Evolutionary conservation across 257 asterid species (phyloP), one percentile per base, ranked within the genome.

Genomic region (Nicotiana tabacum): DNA sequence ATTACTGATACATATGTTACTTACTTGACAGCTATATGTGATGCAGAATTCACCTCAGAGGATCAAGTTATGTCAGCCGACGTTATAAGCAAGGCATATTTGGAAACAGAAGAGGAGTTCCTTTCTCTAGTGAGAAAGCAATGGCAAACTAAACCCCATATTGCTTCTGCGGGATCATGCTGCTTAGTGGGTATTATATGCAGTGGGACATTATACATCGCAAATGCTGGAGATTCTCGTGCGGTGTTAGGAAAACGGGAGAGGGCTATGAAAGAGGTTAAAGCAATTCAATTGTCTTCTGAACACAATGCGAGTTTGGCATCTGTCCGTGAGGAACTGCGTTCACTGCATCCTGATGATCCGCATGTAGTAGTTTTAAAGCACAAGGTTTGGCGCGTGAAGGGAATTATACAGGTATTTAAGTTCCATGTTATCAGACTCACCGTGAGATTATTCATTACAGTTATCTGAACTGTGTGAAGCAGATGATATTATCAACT

Each of bases 321-420:
- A 84, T 90, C 95, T 10, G 95, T 94, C 83, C 86, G 97, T 81
- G 90, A 92, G 12, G 98, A 94, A 85, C 60, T 92, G 82, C 91
- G 58, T 46, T 83, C 88, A 5, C 83, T 92, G 88, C 98, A 94
- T 83, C 98, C 96, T 4, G 87, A 94, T 58, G 98, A 94, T 82
- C 96, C 95, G 15, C 87, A 88, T 17, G 92, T 94, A 80, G 98
- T 94, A 72, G 93, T 90, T 76, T 68, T 92, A 81, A 94, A 92
- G 89, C 97, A 94, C 89, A 88, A 80, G 11, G 97, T 91, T 82
- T 94, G 98, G 98, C 96, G 97, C 18, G 98, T 94, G 78, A 94
- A 92, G 95, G 98, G 98, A 66, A 80, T 94, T 67, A 94, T 94
- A 83, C 98, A 94, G 98, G 98, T 94, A 87, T 78, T 35, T 76